A percentile compares a stretch with the other conserved stretches of the same genome.
Evolutionary conservation across 768 basidiomycete species (phyloP).

Genomic region (Mycena amicta): DNA sequence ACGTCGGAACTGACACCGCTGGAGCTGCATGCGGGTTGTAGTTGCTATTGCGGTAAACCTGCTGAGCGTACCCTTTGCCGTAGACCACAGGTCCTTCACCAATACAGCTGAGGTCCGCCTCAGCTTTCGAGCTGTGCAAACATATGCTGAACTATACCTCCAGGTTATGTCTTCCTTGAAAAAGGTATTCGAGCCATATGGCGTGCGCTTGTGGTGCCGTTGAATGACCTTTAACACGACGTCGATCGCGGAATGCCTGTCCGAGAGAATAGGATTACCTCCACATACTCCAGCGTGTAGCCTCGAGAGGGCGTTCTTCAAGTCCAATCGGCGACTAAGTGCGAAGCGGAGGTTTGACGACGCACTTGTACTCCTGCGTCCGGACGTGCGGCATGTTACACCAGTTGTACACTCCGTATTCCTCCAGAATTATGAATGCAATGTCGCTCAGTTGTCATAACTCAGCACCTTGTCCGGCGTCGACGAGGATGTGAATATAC

Average conservation of each 20-base stretch:
- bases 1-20: conserved; percentile 31
- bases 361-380: conserved; percentile 46
- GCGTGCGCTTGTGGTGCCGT: conserved; percentile 55
- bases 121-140: too few species aligned
- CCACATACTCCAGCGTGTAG: conserved; percentile 47
- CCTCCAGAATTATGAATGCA: conserved; percentile 2
- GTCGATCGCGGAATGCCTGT: too few species aligned
- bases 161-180: conserved; percentile 50
- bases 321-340: too few species aligned
- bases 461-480: conserved; percentile 31
- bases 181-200: conserved; percentile 53
- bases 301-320: conserved; percentile 38
- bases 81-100: conserved; percentile 40
- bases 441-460: not conserved
- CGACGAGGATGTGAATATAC: conserved; percentile 46
- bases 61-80: conserved; percentile 22
- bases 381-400: conserved; percentile 60
- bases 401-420: conserved; percentile 53
- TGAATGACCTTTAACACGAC: too few species aligned
- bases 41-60: conserved; percentile 20
- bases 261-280: too few species aligned
- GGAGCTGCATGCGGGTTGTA: conserved; percentile 23
- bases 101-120: conserved; percentile 30
- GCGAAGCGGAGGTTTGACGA: too few species aligned
- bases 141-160: conserved; percentile 23